Conservation (phyloP, 441 rosid genomes). For the Erodium chrysanthum region DNA sequence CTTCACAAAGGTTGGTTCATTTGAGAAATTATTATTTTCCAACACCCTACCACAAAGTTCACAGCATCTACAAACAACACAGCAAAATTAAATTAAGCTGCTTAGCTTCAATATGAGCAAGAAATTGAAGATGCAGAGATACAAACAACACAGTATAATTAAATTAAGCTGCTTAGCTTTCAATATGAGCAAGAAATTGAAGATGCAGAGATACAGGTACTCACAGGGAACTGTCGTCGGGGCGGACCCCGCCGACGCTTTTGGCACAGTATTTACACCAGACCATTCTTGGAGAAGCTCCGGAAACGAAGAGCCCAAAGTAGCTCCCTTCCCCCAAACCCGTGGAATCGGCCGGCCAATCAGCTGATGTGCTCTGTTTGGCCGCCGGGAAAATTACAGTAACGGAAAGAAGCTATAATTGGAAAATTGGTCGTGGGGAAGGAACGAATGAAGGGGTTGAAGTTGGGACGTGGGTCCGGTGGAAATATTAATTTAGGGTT, state of each 20-base stretch:
- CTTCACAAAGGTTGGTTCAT: background rate
- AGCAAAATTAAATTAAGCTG: background rate
- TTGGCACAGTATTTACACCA: background rate
- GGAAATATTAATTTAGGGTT: no score
- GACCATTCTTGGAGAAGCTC: background rate
- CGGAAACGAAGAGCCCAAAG: no score
- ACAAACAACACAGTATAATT: background rate
- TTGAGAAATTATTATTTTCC: slow-evolving; percentile 4
- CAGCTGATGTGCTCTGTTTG: no score
- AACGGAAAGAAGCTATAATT: no score
- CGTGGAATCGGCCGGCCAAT: no score
- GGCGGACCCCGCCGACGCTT: slow-evolving; percentile 4
- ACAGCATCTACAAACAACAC: background rate
- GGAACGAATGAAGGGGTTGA: no score
- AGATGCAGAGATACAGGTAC: background rate
- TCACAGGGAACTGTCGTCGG: slow-evolving; percentile 9
- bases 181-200: background rate
- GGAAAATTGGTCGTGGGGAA: no score
- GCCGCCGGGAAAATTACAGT: no score
- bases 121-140: background rate
- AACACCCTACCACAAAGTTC: slow-evolving; percentile 8
- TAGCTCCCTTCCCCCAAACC: no score
- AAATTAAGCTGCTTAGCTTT: background rate
- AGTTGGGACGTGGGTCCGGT: no score
- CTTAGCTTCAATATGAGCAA: background rate